These are phyloP conservation scores for Panaeolus cyanescens DNA, from an alignment of 768 basidiomycete genomes.

Conservation along the genomic window DNA sequence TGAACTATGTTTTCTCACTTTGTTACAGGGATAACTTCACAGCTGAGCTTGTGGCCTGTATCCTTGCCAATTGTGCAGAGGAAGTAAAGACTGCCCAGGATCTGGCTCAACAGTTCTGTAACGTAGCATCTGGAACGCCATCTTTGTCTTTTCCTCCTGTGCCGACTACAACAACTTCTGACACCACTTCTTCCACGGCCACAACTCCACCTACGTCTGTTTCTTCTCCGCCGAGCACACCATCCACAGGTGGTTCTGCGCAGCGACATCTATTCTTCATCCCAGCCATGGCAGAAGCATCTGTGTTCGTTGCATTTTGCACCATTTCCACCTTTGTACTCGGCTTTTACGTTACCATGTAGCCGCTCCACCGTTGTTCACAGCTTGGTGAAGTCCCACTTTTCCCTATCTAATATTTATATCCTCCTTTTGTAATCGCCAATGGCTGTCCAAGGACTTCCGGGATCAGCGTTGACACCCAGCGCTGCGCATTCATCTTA, in stretches of 20 bases:
- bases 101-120: conserved; percentile 51
- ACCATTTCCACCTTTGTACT: neutral
- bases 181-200: neutral
- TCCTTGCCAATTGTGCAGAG: conserved; percentile 34
- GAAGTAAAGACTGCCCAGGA: conserved; percentile 40
- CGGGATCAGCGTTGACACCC: neutral
- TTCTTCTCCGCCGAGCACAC: neutral
- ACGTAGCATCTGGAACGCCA: conserved; percentile 34
- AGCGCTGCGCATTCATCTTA: neutral
- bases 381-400: neutral
- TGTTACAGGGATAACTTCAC: conserved; percentile 36
- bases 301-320: neutral
- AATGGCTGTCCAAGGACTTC: neutral
- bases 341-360: neutral
- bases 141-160: conserved; percentile 38
- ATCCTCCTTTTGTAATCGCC: neutral
- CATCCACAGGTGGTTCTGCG: neutral
- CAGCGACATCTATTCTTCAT: neutral
- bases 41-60: conserved; percentile 35
- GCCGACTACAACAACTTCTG: conserved; percentile 12
- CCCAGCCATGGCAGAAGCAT: neutral
- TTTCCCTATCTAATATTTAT: neutral
- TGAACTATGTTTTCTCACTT: neutral
- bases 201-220: neutral
- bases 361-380: neutral